A percentile compares a stretch with the other conserved stretches of the same genome.
Evolutionary conservation across 768 basidiomycete genomes (phyloP).

Genomic region (Trametes gibbosa): DNA sequence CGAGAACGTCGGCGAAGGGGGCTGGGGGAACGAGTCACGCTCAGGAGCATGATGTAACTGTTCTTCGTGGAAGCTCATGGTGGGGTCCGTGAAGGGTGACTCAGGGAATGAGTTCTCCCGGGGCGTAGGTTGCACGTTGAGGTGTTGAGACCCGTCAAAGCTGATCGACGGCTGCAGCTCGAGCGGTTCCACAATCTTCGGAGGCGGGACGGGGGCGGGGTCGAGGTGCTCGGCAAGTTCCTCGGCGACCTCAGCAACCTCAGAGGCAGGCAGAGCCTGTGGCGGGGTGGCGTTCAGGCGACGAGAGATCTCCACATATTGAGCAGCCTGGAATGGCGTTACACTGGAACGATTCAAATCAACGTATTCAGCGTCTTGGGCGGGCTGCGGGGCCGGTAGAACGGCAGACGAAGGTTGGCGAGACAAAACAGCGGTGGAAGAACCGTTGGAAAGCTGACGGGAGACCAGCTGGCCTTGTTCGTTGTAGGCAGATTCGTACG

Average conservation of each 20-base stretch:
- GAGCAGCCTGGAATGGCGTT: slow-evolving; percentile 71
- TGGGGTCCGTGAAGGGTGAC: slow-evolving; percentile 31
- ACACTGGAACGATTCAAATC: slow-evolving; percentile 68
- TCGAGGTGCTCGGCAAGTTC: slow-evolving; percentile 10
- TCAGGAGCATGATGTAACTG: slow-evolving; percentile 15
- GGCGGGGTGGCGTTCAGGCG: slow-evolving; percentile 41
- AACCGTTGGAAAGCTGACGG: slow-evolving; percentile 20
- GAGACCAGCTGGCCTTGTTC: slow-evolving; percentile 26
- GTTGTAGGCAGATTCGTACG: slow-evolving; percentile 29
- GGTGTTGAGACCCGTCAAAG: slow-evolving; percentile 9
- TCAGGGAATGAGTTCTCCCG: slow-evolving; percentile 17
- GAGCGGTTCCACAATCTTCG: slow-evolving; percentile 9
- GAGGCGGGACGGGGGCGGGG: neutral
- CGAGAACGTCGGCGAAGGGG: slow-evolving; percentile 30
- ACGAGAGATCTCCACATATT: slow-evolving; percentile 69
- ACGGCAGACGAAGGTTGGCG: slow-evolving; percentile 28
- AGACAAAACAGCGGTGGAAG: slow-evolving; percentile 9
- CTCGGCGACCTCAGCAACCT: slow-evolving; percentile 19
- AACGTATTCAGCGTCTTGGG: slow-evolving; percentile 47
- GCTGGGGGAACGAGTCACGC: slow-evolving; percentile 22
- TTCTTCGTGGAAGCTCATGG: slow-evolving; percentile 9
- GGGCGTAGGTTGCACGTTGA: slow-evolving; percentile 5
- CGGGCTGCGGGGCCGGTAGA: slow-evolving; percentile 17
- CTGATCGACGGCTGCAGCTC: slow-evolving; percentile 13
- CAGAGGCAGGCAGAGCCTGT: slow-evolving; percentile 23